phyloP scores from a whole-genome alignment of 768 basidiomycete species.

The Naganishia vishniacii region DNA sequence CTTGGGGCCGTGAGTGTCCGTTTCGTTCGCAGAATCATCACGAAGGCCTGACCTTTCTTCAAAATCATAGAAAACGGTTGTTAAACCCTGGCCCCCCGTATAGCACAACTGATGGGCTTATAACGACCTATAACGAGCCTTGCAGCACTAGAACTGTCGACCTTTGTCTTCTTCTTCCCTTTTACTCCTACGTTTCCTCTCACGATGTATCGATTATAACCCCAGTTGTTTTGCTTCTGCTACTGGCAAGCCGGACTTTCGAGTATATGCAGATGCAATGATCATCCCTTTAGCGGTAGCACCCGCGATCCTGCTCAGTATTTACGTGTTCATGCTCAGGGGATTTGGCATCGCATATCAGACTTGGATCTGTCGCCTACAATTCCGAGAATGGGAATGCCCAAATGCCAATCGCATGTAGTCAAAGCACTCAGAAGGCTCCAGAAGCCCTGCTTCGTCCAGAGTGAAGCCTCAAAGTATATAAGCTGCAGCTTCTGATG shows the following conservation, averaged over 20 bases:
- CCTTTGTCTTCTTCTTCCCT: neutral
- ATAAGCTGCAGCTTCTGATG: no score
- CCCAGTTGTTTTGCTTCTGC: slow-evolving; percentile 4
- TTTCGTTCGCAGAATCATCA: neutral
- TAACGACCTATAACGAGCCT: slow-evolving; percentile 15
- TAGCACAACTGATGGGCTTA: no score
- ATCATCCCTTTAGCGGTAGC: neutral
- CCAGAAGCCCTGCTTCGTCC: no score
- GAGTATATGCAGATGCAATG: slow-evolving; percentile 6
- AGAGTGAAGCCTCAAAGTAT: no score
- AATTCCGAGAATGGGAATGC: no score
- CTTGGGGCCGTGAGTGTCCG: slow-evolving; percentile 4
- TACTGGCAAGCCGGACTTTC: slow-evolving; percentile 6
- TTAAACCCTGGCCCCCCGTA: neutral
- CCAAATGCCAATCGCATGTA: no score
- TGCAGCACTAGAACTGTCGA: neutral
- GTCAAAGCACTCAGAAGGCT: no score
- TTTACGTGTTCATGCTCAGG: no score
- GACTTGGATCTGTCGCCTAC: no score
- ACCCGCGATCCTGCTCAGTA: neutral
- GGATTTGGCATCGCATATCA: no score
- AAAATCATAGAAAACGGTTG: slow-evolving; percentile 4
- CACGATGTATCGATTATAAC: slow-evolving; percentile 16
- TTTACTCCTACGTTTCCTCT: neutral
- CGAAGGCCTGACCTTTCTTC: neutral